A percentile compares a stretch with the other conserved stretches of the same genome.
Conservation (phyloP, 2,329 filamentous ascomycete species). For the Trichoderma atrobrunneum region DNA sequence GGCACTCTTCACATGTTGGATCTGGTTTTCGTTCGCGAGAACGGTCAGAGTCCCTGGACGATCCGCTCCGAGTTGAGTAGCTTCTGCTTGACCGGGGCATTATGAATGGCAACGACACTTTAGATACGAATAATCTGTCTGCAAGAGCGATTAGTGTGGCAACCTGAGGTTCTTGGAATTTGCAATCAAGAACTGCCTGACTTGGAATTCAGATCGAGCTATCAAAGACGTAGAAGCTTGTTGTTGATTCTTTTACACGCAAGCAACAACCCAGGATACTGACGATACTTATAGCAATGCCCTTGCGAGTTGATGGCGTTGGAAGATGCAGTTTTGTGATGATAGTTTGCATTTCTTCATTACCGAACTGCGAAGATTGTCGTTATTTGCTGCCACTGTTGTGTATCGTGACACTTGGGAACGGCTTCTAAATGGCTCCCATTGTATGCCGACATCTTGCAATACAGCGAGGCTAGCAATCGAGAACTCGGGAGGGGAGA, state of each 20-base stretch:
- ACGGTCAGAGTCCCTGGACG: constrained; percentile 6
- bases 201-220: background rate
- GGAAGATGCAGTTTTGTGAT: background rate
- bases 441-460: background rate
- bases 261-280: background rate
- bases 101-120: background rate
- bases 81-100: constrained; percentile 12
- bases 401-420: constrained; percentile 16
- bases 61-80: constrained; percentile 4
- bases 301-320: background rate
- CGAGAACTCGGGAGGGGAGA: background rate
- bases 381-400: constrained; percentile 6
- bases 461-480: background rate
- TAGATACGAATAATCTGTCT: background rate
- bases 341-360: background rate
- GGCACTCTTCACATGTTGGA: constrained; percentile 13
- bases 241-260: background rate
- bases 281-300: background rate
- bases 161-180: background rate
- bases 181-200: background rate
- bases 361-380: background rate
- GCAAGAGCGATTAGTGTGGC: constrained; percentile 8
- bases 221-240: background rate
- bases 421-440: constrained; percentile 3
- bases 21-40: constrained; percentile 10